Conservation (phyloP, 257 asterid species). For the Jacaranda copaia region DNA sequence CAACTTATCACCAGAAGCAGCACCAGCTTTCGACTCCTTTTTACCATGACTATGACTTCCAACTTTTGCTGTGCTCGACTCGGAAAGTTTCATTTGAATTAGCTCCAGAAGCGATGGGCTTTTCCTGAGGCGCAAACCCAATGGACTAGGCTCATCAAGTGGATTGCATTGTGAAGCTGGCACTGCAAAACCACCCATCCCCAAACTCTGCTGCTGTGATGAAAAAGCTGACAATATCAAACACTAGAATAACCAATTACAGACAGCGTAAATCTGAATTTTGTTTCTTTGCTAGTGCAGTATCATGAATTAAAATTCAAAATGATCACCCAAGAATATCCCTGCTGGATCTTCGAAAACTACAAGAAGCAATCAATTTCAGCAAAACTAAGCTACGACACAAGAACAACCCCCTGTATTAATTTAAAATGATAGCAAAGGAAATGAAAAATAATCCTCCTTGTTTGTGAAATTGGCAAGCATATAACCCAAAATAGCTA, state of each 20-base stretch:
- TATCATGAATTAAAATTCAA: background rate
- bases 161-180: slow-evolving; percentile 51
- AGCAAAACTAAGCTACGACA: background rate
- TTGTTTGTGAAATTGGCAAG: background rate
- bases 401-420: background rate
- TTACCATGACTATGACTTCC: slow-evolving; percentile 39
- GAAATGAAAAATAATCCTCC: background rate
- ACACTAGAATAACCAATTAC: background rate
- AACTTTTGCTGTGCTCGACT: slow-evolving; percentile 43
- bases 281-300: background rate
- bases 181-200: slow-evolving; percentile 34
- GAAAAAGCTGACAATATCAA: background rate
- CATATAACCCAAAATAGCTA: background rate
- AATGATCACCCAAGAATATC: background rate
- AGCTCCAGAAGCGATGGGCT: slow-evolving; percentile 74
- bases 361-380: background rate
- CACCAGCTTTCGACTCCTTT: slow-evolving; percentile 51
- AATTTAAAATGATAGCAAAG: background rate
- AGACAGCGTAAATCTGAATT: background rate
- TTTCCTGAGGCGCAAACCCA: slow-evolving; percentile 66
- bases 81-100: slow-evolving; percentile 70
- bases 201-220: slow-evolving; percentile 44
- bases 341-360: background rate
- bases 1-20: slow-evolving; percentile 69
- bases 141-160: slow-evolving; percentile 69